Evolutionary conservation across 139 green algal genomes (phyloP), one percentile per base, ranked within the genome.

Genomic region (Nannochloris sp.): DNA sequence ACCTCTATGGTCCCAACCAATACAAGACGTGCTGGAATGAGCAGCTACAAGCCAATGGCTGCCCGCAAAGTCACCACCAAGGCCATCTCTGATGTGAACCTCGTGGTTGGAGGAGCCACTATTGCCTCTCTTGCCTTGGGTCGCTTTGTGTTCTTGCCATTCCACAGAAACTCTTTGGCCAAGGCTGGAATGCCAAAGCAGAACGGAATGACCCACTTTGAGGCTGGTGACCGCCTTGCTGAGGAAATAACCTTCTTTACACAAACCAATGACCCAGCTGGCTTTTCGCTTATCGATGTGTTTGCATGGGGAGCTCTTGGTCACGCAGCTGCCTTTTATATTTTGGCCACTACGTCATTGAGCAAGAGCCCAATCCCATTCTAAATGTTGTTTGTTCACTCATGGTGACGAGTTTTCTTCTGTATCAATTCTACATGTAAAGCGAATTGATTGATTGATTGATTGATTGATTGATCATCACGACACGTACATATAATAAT

Each of bases 261-360:
- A 49, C 36, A 72, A 62, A 80, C 79, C 45, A 83, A 82, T 63
- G 88, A 96, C 70, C 88, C 87, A 25, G 82, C 75, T 44, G 87
- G 84, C 49, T 96, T 95, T 81, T 91, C 76, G 58, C 70, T 95
- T 30, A 80, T 95, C 43, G 87, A 95, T 58, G 78, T 90, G 11
- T 59, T 93, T 4, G 84, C 78, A 36, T 96, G 89, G 89, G 87
- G 89, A 20, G 82, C 82, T 3, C 72, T 94, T 33, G 86, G 86
- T 64, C 87, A 94, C 62, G 87, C 75, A 2, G 56, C 89, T 29
- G 81, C 68, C 44, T 94, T 81, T 72, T 73, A 70, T 62, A 33
- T 82, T 13, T 75, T 91, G 53, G 78, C 78, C 49, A 79, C 68
- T 48, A 25, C 5, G 58, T 74, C 59, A 53, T 63, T 84, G 45